A percentile compares a stretch with the other conserved stretches of the same genome.
phyloP scores from a whole-genome alignment of 1,284 basidiomycete species.

The Neonothopanus nambi region DNA sequence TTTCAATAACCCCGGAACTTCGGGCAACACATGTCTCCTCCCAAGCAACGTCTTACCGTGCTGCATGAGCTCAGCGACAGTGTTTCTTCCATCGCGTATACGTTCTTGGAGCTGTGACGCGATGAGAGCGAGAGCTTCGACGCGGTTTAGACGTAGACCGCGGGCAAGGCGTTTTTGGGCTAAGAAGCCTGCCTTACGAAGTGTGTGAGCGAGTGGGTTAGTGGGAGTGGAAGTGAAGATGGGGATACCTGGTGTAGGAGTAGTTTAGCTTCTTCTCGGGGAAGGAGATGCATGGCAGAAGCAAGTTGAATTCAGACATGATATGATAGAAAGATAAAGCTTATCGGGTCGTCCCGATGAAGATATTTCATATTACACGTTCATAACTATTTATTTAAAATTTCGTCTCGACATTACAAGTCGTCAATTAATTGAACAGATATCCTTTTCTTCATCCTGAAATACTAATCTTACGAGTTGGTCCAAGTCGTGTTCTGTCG shows the following conservation, averaged over 20 bases:
- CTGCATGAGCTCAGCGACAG: constrained; percentile 90
- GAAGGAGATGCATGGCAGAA: constrained; percentile 55
- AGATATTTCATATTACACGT: too few relatives aligned
- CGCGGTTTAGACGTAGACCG: constrained; percentile 82
- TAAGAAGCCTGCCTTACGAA: constrained; percentile 70
- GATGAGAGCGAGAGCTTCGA: constrained; percentile 90
- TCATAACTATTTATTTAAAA: too few relatives aligned
- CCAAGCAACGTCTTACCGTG: constrained; percentile 90
- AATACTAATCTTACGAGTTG: too few relatives aligned
- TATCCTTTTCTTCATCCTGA: too few relatives aligned
- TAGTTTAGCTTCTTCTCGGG: constrained; percentile 51
- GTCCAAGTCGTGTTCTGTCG: too few relatives aligned
- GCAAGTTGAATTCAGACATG: too few relatives aligned
- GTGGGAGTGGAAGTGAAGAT: too few relatives aligned
- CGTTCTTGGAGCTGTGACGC: constrained; percentile 90
- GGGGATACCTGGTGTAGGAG: constrained; percentile 54
- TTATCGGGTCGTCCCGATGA: too few relatives aligned
- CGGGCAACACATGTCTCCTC: constrained; percentile 85
- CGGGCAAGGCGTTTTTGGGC: constrained; percentile 95
- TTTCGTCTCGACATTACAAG: too few relatives aligned
- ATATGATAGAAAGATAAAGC: too few relatives aligned
- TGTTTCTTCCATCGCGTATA: constrained; percentile 91
- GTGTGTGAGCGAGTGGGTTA: not conserved
- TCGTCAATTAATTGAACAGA: too few relatives aligned
- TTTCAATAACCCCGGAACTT: constrained; percentile 66